Percentiles rank a stretch among this genome's conserved stretches.
phyloP scores from a whole-genome alignment of 257 asterid genomes.

The Anisodus tanguticus region DNA sequence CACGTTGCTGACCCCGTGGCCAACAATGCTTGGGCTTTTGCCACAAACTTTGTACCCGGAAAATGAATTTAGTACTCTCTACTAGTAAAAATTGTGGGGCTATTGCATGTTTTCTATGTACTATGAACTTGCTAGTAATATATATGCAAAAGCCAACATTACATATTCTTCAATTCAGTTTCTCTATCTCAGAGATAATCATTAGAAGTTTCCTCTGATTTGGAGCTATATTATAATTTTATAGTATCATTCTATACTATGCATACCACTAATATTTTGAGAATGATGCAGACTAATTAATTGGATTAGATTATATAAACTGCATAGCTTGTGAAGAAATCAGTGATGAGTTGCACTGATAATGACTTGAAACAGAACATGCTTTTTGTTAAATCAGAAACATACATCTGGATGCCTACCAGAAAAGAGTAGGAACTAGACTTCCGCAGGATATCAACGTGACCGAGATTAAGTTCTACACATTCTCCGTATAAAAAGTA shows the following conservation, averaged over 20 bases:
- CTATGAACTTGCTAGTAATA: neutral
- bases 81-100: neutral
- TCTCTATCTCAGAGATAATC: neutral
- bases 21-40: constrained; percentile 90
- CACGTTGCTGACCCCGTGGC: constrained; percentile 84
- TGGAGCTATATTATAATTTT: too few species aligned
- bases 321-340: too few species aligned
- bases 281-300: too few species aligned
- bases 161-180: neutral
- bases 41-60: constrained; percentile 86
- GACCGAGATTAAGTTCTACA: neutral
- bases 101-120: neutral
- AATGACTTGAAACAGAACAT: too few species aligned
- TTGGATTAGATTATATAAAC: too few species aligned
- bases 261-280: too few species aligned
- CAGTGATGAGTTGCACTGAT: too few species aligned
- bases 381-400: neutral
- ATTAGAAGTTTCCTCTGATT: neutral
- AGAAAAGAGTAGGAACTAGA: neutral
- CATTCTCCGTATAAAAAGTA: neutral
- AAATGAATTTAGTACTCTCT: constrained; percentile 45
- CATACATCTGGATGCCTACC: neutral
- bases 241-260: too few species aligned
- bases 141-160: neutral
- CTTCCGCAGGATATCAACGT: neutral